Evolutionary conservation across 768 basidiomycete species (phyloP), one percentile per base, ranked within the genome.

Genomic region (Rhizopogon vinicolor): DNA sequence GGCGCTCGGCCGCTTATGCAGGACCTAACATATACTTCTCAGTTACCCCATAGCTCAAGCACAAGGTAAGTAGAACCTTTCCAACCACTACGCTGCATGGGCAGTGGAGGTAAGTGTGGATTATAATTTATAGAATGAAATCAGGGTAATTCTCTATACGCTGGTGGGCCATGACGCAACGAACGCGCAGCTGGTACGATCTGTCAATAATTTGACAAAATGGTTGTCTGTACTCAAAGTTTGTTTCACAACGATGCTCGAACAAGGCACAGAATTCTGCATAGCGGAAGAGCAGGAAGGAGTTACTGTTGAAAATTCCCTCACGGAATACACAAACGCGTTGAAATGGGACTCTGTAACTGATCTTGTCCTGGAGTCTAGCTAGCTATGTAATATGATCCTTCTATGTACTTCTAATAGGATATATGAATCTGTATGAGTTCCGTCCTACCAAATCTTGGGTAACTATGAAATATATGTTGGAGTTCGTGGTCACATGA

Each of bases 201-300:
- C 86, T 3, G 81, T 96, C 9, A 86, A 87, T 44, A 84, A 89
- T 63, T 79, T 98, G 37, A 77, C 80, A 2, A 76, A 80, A 58
- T 95, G 91, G 91, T 69, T 98, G 54, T 78, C 79, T 5, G 76
- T 85, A 0, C 80, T 95, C 1, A 89, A 93, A 63, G 71, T 68
- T 10, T 93, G 93, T 0, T 72, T 98, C 45, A 78, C 76, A 33
- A 79, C 75, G 25, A 76, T 94, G 60, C 71, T 95, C 41, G 86
- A 86, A 41, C 74, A 74, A 44, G 65, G 76, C 1, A 67, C 69
- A 14, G 74, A 74, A 39, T 75, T 82, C 59, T 77, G 77, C 25
- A 87, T 87, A 57, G 81, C 80, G 58, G 85, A 87, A 65, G 87
- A 89, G 64, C 78, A 82, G 59, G 82, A 85, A 60, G 76, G 75